Base-by-base conservation (phyloP, 2,329 filamentous ascomycete species). In the Pseudogymnoascus sp. region DNA sequence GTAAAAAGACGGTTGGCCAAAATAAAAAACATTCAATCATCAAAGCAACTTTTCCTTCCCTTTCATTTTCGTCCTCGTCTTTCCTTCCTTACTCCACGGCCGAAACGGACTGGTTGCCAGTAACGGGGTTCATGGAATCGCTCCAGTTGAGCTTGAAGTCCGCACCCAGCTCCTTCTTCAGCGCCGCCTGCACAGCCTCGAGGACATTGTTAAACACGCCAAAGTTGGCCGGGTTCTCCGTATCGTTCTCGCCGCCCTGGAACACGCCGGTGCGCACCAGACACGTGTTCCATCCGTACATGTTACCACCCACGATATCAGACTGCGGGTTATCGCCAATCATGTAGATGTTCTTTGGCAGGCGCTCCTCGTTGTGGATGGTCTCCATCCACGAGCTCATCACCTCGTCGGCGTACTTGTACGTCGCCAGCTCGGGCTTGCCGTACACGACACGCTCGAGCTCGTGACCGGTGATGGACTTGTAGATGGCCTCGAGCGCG, bases 211-310 rank as follows among this genome's bases (percentile, higher is more conserved):
- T 74, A 77, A 91, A 91, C 42, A 91, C 88, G 67, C 88, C 88
- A 71, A 91, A 90, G 77, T 82, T 89, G 72, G 88, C 88, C 0
- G 88, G 88, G 77, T 90, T 91, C 76, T 90, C 80, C 74, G 87
- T 81, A 72, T 91, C 89, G 72, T 91, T 91, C 64, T 85, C 87
- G 16, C 84, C 87, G 66, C 88, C 88, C 77, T 90, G 86, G 82
- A 88, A 91, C 59, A 91, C 88, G 76, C 89, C 89, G 0, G 88
- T 91, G 72, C 88, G 84, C 63, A 91, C 88, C 62, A 91, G 77
- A 72, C 88, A 91, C 2, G 88, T 91, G 77, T 91, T 91, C 89
- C 88, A 91, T 65, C 87, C 87, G 75, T 91, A 90, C 82, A 87
- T 88, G 81, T 91, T 91, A 66, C 88, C 88, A 66, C 88, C 88